Base-by-base conservation (phyloP, 257 asterid species). In the Phtheirospermum japonicum region DNA sequence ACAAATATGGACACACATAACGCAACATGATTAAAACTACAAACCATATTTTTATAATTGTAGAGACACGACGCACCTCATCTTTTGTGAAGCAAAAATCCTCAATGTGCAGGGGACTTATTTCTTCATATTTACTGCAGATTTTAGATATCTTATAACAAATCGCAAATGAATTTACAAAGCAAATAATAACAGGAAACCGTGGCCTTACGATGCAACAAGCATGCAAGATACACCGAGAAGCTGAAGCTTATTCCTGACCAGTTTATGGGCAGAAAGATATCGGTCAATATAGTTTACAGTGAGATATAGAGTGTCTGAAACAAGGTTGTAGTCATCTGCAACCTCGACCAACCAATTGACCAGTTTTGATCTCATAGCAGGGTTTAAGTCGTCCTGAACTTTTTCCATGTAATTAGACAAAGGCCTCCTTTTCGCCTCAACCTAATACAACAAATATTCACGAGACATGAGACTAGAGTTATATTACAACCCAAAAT, bases 311-410 rank as follows among this genome's bases (percentile, higher is more conserved):
- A 86, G 64, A 4, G 98, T 86, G 68, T 92, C 98, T 0, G 98
- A 77, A 43, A 82, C 80, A 43, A 88, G 88, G 57, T 80, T 84
- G 78, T 81, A 86, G 56, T 89, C 98, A 33, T 88, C 92, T 9
- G 87, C 80, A 62, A 91, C 98, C 74, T 91, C 98, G 40, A 84
- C 87, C 76, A 91, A 72, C 98, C 98, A 88, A 77, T 88, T 95
- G 53, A 91, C 81, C 52, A 91, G 79, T 69, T 84, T 70, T 52
- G 74, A 79, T 62, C 98, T 77, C 98, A 91, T 91, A 5, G 51
- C n/a, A 2, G 87, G 83, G 26, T 49, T 81, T 17, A 91, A 57
- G 61, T 84, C 95, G 14, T 28, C 76, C 66, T 92, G 98, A 74
- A 88, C 68, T 67, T 59, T 84, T 78, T 80, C 85, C 86, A 92